phyloP scores from a whole-genome alignment of 208 protist species.

The Crithidia sp. region DNA sequence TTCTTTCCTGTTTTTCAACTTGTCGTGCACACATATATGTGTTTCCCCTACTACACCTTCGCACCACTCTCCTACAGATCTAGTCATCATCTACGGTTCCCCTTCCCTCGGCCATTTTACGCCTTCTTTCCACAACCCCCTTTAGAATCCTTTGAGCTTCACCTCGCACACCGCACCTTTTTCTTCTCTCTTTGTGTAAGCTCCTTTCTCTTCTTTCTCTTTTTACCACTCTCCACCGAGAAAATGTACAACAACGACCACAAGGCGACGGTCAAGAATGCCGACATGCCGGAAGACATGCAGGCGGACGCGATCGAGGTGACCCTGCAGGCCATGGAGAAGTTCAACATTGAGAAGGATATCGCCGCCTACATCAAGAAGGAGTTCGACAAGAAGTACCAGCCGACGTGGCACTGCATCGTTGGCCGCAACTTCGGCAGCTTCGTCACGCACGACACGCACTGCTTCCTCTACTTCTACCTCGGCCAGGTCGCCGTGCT shows the following conservation, averaged over 20 bases:
- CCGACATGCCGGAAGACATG: constrained; percentile 97
- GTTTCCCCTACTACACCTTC: too few species aligned
- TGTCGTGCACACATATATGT: too few species aligned
- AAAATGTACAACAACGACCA: constrained; percentile 66
- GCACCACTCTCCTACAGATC: too few species aligned
- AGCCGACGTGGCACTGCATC: constrained; percentile 99
- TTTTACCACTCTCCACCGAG: not conserved
- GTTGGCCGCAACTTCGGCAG: constrained; percentile 99
- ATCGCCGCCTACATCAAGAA: constrained; percentile 99
- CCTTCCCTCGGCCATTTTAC: too few species aligned
- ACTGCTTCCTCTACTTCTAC: constrained; percentile 99
- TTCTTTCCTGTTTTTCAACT: too few species aligned
- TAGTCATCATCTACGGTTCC: too few species aligned
- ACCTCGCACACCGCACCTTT: not conserved
- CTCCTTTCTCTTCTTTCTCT: constrained; percentile 7
- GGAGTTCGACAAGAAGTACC: constrained; percentile 99
- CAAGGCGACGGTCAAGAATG: constrained; percentile 94
- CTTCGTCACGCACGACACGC: constrained; percentile 99
- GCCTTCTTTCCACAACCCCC: too few species aligned
- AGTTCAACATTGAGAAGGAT: constrained; percentile 99
- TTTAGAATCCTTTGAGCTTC: too few species aligned
- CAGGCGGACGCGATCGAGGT: constrained; percentile 99
- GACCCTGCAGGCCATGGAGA: constrained; percentile 97
- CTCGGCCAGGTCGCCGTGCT: constrained; percentile 99
- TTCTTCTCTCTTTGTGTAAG: not conserved